These are phyloP conservation scores for Mycena citricolor DNA, from an alignment of 1,284 basidiomycete species.

Conservation along the genomic window DNA sequence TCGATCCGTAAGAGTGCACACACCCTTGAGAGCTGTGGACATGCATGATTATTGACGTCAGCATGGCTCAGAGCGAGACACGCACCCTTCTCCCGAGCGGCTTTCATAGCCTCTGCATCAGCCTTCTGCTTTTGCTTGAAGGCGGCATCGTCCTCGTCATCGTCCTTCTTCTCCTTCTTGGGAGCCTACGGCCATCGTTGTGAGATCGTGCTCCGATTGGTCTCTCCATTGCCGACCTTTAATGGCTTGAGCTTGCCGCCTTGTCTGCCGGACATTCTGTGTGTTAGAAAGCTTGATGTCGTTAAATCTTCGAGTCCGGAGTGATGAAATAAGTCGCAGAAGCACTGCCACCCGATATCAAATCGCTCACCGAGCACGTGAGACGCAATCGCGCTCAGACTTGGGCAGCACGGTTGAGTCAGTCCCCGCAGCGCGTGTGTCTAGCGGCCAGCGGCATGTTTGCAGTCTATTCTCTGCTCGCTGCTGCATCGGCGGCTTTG, in stretches of 20 bases:
- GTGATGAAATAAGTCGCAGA: neutral
- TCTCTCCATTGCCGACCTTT: constrained; percentile 43
- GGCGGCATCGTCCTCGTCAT: constrained; percentile 65
- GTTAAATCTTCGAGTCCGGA: constrained; percentile 4
- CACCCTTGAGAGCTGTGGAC: constrained; percentile 60
- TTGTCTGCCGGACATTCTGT: constrained; percentile 67
- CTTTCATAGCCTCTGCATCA: constrained; percentile 68
- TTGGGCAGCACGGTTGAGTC: too few relatives aligned
- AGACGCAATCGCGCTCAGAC: too few relatives aligned
- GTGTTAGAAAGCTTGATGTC: constrained; percentile 21
- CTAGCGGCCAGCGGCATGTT: too few relatives aligned
- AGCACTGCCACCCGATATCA: too few relatives aligned
- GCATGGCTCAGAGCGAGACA: constrained; percentile 15
- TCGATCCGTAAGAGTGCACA: constrained; percentile 23
- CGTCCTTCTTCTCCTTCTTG: constrained; percentile 76
- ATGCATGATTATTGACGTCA: neutral
- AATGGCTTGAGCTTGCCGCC: constrained; percentile 81
- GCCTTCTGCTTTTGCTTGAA: constrained; percentile 75
- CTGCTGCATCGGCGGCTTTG: constrained; percentile 13
- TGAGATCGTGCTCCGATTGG: neutral
- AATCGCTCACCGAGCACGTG: too few relatives aligned
- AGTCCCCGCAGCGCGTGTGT: too few relatives aligned
- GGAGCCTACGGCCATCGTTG: constrained; percentile 49
- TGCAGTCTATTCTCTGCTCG: neutral
- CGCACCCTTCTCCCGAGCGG: constrained; percentile 66